These are phyloP conservation scores for Plectosphaerella sp. DNA, from an alignment of 2,329 filamentous ascomycete genomes.

Conservation along the genomic window DNA sequence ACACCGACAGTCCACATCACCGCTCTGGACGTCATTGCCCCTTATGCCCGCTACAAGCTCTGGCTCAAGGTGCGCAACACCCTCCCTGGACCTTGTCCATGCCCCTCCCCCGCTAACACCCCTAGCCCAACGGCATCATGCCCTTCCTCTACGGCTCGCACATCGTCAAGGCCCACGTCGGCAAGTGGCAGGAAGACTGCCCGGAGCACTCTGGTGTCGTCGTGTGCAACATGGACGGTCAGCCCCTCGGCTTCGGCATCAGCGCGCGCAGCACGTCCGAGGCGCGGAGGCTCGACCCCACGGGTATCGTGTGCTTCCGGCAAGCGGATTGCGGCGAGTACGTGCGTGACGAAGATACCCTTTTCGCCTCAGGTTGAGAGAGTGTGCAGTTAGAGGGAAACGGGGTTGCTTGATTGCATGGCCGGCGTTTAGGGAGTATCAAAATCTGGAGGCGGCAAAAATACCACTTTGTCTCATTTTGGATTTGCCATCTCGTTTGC, in stretches of 20 bases:
- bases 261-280: constrained; percentile 85
- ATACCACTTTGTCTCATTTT: neutral
- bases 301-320: constrained; percentile 81
- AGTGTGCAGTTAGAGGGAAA: neutral
- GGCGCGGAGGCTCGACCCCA: constrained; percentile 80
- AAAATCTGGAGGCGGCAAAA: neutral
- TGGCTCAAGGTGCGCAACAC: constrained; percentile 65
- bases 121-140: constrained; percentile 82
- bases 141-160: constrained; percentile 94
- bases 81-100: too few species aligned
- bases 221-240: constrained; percentile 88
- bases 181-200: constrained; percentile 84
- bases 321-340: constrained; percentile 96
- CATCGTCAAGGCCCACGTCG: constrained; percentile 67
- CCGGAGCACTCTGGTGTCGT: constrained; percentile 91
- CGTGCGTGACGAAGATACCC: constrained; percentile 72
- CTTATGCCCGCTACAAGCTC: constrained; percentile 92
- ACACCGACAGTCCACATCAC: constrained; percentile 69
- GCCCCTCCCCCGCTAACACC: neutral
- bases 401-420: neutral
- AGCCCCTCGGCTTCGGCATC: constrained; percentile 87
- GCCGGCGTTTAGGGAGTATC: constrained; percentile 4
- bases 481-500: neutral
- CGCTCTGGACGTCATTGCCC: constrained; percentile 77
- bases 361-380: constrained; percentile 51